Percentiles rank a stretch among this genome's conserved stretches.
phyloP scores from a whole-genome alignment of 345 rosid genomes.

The Ailanthus altissimus region DNA sequence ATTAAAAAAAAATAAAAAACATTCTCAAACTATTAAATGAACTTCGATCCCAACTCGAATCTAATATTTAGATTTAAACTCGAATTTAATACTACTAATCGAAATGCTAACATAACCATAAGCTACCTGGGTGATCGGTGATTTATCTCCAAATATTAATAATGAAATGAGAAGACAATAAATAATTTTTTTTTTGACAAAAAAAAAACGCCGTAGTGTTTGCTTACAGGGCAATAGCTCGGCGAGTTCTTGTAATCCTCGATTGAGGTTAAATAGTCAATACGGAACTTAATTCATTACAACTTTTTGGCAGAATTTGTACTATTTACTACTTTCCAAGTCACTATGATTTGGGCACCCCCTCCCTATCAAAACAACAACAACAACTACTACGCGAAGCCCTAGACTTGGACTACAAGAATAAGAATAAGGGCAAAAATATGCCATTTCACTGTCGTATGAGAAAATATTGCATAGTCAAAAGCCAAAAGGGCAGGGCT shows the following conservation, averaged over 20 bases:
- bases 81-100: too few relatives aligned
- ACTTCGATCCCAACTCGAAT: too few relatives aligned
- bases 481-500: not conserved
- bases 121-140: too few relatives aligned
- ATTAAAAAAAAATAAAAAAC: too few relatives aligned
- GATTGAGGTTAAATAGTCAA: not conserved
- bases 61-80: too few relatives aligned
- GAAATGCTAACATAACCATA: too few relatives aligned
- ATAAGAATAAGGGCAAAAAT: not conserved
- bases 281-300: not conserved
- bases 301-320: too few relatives aligned
- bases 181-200: not conserved
- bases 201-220: not conserved
- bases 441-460: too few relatives aligned
- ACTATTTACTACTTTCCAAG: not conserved
- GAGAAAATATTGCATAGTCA: too few relatives aligned
- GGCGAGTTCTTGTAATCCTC: not conserved
- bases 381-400: not conserved
- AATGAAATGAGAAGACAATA: not conserved
- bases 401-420: not conserved
- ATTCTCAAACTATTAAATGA: too few relatives aligned
- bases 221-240: not conserved
- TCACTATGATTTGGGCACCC: slow-evolving; percentile 1
- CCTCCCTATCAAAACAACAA: not conserved
- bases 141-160: too few relatives aligned